phyloP scores from a whole-genome alignment of 2,329 filamentous ascomycete genomes.

The Coniella lustricola region DNA sequence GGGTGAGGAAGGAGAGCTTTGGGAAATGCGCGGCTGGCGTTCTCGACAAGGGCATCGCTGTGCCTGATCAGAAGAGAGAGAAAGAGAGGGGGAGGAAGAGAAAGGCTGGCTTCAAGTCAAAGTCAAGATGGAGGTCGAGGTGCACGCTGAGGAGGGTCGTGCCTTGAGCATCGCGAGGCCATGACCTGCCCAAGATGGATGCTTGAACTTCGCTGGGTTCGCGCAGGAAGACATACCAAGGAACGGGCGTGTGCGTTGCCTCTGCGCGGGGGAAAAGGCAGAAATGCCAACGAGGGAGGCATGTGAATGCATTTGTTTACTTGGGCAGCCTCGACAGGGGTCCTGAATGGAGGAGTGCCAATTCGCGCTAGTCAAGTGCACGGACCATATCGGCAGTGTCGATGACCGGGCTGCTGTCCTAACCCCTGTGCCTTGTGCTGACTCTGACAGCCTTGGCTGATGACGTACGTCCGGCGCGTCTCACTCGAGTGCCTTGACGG shows the following conservation, averaged over 20 bases:
- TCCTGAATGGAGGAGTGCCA: neutral
- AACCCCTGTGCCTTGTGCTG: neutral
- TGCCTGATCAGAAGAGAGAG: neutral
- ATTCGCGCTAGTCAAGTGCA: conserved; percentile 5
- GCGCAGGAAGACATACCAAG: neutral
- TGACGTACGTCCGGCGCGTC: conserved; percentile 11
- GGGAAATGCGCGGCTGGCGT: neutral
- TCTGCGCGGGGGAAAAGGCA: neutral
- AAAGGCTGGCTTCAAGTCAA: too few species aligned
- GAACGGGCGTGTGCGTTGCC: neutral
- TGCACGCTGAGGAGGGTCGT: neutral
- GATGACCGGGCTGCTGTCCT: conserved; percentile 6
- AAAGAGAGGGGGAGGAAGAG: neutral
- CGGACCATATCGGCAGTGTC: conserved; percentile 10
- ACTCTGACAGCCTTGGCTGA: conserved; percentile 1
- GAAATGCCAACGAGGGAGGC: neutral
- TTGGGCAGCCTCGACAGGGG: neutral
- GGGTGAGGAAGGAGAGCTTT: neutral
- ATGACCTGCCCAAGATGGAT: too few species aligned
- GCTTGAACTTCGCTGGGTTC: too few species aligned
- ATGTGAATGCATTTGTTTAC: conserved; percentile 1
- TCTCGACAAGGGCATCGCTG: neutral
- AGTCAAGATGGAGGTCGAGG: conserved; percentile 1
- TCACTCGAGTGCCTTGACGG: conserved; percentile 2
- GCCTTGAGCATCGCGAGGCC: neutral